Conservation (phyloP, 2,329 filamentous ascomycete species). For the Thelonectria olida region DNA sequence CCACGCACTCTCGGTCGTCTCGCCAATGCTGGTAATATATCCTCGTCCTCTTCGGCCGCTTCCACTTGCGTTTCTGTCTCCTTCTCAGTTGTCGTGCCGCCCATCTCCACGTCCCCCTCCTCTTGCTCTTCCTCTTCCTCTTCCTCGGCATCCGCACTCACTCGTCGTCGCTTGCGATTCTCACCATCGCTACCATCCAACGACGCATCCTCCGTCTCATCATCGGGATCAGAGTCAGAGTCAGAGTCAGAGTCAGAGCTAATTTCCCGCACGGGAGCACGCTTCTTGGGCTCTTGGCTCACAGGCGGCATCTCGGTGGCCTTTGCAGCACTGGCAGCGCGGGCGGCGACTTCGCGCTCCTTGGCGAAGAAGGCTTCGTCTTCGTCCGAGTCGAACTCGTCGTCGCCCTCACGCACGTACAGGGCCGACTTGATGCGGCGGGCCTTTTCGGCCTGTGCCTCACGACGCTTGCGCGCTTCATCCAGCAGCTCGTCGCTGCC, state of each 20-base stretch:
- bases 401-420: conserved; percentile 85
- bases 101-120: conserved; percentile 42
- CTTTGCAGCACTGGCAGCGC: conserved; percentile 51
- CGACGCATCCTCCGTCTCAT: conserved; percentile 40
- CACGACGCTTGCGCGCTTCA: conserved; percentile 67
- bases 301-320: conserved; percentile 15
- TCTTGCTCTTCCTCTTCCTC: conserved; percentile 26
- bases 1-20: conserved; percentile 57
- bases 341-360: conserved; percentile 69
- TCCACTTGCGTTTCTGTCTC: neutral
- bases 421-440: conserved; percentile 84
- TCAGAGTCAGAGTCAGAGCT: conserved; percentile 42
- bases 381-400: conserved; percentile 84
- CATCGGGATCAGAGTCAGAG: conserved; percentile 33
- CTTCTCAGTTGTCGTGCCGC: conserved; percentile 24
- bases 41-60: conserved; percentile 40
- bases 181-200: conserved; percentile 47
- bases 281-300: conserved; percentile 36
- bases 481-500: conserved; percentile 66
- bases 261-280: conserved; percentile 24
- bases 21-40: conserved; percentile 38
- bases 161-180: conserved; percentile 49
- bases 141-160: conserved; percentile 43
- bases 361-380: conserved; percentile 77
- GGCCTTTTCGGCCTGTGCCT: conserved; percentile 79